These are phyloP conservation scores for Ceratocystis ficicola DNA, from an alignment of 2,329 filamentous ascomycete genomes.

Conservation along the genomic window DNA sequence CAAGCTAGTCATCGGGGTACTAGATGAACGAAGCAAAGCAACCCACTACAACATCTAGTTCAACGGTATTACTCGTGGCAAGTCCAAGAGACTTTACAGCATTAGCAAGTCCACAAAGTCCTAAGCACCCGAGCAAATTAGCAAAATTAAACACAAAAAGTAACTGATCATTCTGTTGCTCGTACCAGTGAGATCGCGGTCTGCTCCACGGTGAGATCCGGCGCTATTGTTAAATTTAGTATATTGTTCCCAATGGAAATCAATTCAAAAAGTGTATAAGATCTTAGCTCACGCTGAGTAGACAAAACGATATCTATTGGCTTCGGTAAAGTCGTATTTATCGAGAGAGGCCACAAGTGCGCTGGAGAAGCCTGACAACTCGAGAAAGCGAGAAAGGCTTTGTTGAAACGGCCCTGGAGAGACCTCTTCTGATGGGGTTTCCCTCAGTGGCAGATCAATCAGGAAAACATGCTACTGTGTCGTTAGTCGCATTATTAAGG, in stretches of 20 bases:
- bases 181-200: conserved; percentile 35
- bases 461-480: conserved; percentile 59
- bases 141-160: conserved; percentile 11
- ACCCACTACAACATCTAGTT: conserved; percentile 62
- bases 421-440: conserved; percentile 12
- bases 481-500: neutral
- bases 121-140: conserved; percentile 32
- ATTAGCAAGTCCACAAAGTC: conserved; percentile 60
- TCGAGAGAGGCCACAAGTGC: conserved; percentile 55
- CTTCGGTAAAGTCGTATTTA: conserved; percentile 72
- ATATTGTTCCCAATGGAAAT: neutral
- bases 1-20: neutral
- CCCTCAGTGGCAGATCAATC: conserved; percentile 66
- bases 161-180: neutral
- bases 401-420: conserved; percentile 46
- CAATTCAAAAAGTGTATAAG: neutral
- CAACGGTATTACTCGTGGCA: conserved; percentile 40
- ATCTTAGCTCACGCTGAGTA: conserved; percentile 61
- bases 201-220: conserved; percentile 41
- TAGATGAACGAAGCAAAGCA: conserved; percentile 12
- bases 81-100: conserved; percentile 55
- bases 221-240: conserved; percentile 34
- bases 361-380: conserved; percentile 51
- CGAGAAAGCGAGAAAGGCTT: conserved; percentile 59
- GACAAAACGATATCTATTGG: conserved; percentile 62